phyloP scores from a whole-genome alignment of 2,329 filamentous ascomycete genomes.

The Malbranchea cinnamomea region DNA sequence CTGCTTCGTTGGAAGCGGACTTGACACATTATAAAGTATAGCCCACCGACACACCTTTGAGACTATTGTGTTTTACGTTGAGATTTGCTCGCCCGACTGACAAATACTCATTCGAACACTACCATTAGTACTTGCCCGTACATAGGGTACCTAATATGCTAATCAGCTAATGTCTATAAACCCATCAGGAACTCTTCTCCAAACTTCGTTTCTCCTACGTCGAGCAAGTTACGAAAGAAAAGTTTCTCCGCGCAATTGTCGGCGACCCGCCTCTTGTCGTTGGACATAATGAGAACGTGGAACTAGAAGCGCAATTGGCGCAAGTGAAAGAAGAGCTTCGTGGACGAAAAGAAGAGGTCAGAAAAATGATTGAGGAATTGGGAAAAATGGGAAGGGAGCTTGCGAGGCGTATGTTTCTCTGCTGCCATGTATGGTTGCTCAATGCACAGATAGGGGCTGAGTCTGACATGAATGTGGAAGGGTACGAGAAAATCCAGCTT shows the following conservation, averaged over 20 bases:
- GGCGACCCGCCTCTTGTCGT: constrained; percentile 80
- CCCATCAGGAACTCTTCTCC: constrained; percentile 64
- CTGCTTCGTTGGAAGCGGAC: constrained; percentile 66
- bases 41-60: too few species aligned
- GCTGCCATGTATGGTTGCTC: constrained; percentile 1
- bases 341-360: constrained; percentile 64
- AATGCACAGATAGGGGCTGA: background rate
- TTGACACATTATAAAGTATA: constrained; percentile 72
- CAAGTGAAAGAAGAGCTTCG: constrained; percentile 63
- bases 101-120: too few species aligned
- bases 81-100: too few species aligned
- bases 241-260: constrained; percentile 85
- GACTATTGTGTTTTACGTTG: too few species aligned
- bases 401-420: constrained; percentile 34
- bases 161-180: background rate
- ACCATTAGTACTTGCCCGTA: too few species aligned
- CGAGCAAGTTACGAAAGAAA: constrained; percentile 97
- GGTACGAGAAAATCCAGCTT: constrained; percentile 39
- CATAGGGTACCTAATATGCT: too few species aligned
- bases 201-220: constrained; percentile 96
- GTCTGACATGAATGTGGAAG: constrained; percentile 14
- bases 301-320: constrained; percentile 54
- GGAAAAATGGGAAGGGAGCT: constrained; percentile 54
- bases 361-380: constrained; percentile 55
- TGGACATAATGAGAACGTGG: constrained; percentile 64